These are phyloP conservation scores for Parachlorella kessleri DNA, from an alignment of 139 green algal genomes.

Conservation along the genomic window DNA sequence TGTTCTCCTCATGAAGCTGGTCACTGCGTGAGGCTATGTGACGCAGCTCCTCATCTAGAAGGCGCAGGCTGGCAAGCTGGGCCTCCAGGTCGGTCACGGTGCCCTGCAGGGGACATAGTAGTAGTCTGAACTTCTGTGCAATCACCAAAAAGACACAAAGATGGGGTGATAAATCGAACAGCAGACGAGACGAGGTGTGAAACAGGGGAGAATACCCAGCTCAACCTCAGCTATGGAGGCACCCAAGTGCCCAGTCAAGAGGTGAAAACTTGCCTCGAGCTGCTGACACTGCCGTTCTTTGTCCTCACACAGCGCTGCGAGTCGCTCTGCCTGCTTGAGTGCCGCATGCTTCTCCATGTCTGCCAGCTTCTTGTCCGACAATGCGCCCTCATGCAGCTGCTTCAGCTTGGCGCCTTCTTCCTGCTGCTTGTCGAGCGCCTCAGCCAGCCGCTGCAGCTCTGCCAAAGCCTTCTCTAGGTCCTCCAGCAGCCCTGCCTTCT, in stretches of 20 bases:
- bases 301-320: conserved; percentile 23
- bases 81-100: neutral
- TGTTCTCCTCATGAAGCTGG: too few relatives aligned
- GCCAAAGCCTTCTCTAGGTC: neutral
- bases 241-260: too few relatives aligned
- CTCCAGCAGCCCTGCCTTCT: neutral
- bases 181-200: too few relatives aligned
- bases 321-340: conserved; percentile 21
- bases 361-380: neutral
- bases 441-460: neutral
- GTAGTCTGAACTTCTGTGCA: too few relatives aligned
- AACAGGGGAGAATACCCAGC: too few relatives aligned
- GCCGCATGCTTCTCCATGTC: conserved; percentile 17
- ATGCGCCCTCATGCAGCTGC: neutral
- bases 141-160: too few relatives aligned
- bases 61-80: neutral
- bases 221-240: too few relatives aligned
- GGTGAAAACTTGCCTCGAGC: too few relatives aligned
- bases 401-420: neutral
- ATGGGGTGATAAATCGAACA: too few relatives aligned
- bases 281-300: conserved; percentile 8
- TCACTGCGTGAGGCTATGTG: too few relatives aligned
- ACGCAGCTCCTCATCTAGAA: neutral
- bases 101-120: neutral
- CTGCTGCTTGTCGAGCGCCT: neutral